A percentile compares a stretch with the other conserved stretches of the same genome.
These are phyloP conservation scores for Porpolomopsis calyptriformis DNA, from an alignment of 768 basidiomycete species.

Conservation along the genomic window DNA sequence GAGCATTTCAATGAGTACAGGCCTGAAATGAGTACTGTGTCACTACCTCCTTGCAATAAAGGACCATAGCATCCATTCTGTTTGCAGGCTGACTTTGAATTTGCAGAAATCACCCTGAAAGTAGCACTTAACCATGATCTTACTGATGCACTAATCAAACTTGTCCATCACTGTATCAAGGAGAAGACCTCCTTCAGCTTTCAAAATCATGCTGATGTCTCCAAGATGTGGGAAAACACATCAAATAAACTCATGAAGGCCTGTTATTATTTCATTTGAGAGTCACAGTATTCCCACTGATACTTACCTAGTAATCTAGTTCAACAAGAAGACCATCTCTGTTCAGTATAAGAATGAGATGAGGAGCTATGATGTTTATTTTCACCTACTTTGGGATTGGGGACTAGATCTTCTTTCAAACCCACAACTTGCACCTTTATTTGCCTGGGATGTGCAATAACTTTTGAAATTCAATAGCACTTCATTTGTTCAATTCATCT, in stretches of 20 bases:
- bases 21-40: not conserved
- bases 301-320: slow-evolving; percentile 13
- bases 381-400: slow-evolving; percentile 20
- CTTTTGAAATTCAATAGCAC: slow-evolving; percentile 20
- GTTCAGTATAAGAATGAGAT: slow-evolving; percentile 13
- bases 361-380: slow-evolving; percentile 14
- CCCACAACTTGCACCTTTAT: slow-evolving; percentile 13
- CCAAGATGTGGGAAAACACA: slow-evolving; percentile 14
- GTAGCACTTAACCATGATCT: slow-evolving; percentile 13
- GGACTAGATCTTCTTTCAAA: slow-evolving; percentile 19
- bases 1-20: slow-evolving; percentile 12
- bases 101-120: slow-evolving; percentile 17
- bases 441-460: slow-evolving; percentile 24
- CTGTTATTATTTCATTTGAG: slow-evolving; percentile 3
- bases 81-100: slow-evolving; percentile 18
- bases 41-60: slow-evolving; percentile 4
- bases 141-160: slow-evolving; percentile 12
- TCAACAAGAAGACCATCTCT: slow-evolving; percentile 10
- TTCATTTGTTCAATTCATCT: slow-evolving; percentile 19
- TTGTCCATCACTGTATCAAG: slow-evolving; percentile 9
- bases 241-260: slow-evolving; percentile 8
- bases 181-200: slow-evolving; percentile 10
- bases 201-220: slow-evolving; percentile 10
- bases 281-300: no score
- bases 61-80: slow-evolving; percentile 20